A percentile compares a stretch with the other conserved stretches of the same genome.
phyloP scores from a whole-genome alignment of 306 rosid species.

The Pyrus betulifolia region DNA sequence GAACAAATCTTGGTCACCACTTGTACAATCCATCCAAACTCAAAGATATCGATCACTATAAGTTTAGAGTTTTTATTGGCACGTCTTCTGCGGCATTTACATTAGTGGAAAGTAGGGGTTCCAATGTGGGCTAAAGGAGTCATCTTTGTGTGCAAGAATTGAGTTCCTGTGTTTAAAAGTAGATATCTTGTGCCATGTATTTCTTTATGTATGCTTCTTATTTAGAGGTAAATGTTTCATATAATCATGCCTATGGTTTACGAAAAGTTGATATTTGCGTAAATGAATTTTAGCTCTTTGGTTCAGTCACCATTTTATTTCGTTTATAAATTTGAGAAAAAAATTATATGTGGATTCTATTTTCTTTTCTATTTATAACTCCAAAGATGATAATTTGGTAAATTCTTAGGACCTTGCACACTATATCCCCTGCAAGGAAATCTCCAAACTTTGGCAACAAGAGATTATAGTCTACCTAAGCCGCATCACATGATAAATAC shows the following conservation, averaged over 20 bases:
- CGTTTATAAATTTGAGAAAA: background rate
- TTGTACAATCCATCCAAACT: background rate
- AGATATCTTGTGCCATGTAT: background rate
- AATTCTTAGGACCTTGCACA: no score
- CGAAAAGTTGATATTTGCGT: background rate
- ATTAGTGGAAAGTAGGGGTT: background rate
- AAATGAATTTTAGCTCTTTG: background rate
- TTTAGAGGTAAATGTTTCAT: background rate
- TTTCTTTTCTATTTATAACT: background rate
- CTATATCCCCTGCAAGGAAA: background rate
- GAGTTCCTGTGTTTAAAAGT: background rate
- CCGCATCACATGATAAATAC: background rate
- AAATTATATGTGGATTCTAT: background rate
- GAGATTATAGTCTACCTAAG: background rate
- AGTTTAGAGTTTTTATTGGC: background rate
- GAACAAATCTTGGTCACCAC: background rate
- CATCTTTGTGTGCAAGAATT: background rate
- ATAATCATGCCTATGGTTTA: no score
- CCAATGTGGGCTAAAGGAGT: background rate
- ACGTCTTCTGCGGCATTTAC: background rate
- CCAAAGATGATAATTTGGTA: background rate
- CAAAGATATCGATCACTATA: background rate
- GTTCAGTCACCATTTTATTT: background rate
- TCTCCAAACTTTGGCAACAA: background rate
- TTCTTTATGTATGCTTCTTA: background rate